phyloP scores from a whole-genome alignment of 2,329 filamentous ascomycete genomes.

The Penicillium griseofulvum region DNA sequence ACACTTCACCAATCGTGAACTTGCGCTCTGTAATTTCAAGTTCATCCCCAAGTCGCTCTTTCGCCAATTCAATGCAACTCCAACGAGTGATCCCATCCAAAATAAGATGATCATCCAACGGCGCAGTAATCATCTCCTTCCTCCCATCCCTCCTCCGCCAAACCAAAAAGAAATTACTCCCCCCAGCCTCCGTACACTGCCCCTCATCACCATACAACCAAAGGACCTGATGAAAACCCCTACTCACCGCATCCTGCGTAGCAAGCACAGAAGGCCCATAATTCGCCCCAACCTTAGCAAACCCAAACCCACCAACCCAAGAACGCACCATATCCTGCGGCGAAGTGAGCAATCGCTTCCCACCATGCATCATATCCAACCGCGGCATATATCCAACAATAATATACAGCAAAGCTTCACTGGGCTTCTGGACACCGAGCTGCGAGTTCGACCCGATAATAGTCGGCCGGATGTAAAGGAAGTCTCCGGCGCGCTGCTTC shows the following conservation, averaged over 20 bases:
- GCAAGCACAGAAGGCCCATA: slow-evolving; percentile 79
- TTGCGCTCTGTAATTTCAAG: not conserved
- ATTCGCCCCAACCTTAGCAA: slow-evolving; percentile 85
- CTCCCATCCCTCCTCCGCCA: slow-evolving; percentile 56
- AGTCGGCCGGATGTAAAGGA: no score
- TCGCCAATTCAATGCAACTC: slow-evolving; percentile 40
- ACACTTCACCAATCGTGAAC: not conserved
- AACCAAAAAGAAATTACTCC: slow-evolving; percentile 82
- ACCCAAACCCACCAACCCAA: slow-evolving; percentile 86
- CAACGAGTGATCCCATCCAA: slow-evolving; percentile 78
- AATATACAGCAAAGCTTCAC: slow-evolving; percentile 58
- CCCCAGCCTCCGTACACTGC: slow-evolving; percentile 81
- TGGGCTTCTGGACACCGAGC: no score
- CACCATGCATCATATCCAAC: not conserved
- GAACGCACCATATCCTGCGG: slow-evolving; percentile 59
- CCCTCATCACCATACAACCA: slow-evolving; percentile 77
- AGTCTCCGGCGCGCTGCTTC: no score
- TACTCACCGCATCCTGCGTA: slow-evolving; percentile 65
- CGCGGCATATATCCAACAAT: slow-evolving; percentile 67
- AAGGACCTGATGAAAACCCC: slow-evolving; percentile 81
- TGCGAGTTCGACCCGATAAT: no score
- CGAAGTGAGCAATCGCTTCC: not conserved
- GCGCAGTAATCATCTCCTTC: slow-evolving; percentile 72
- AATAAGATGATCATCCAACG: slow-evolving; percentile 69
- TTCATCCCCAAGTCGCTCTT: not conserved